phyloP scores from a whole-genome alignment of 371 early-diverging fungal genomes.

The Rhizomucor miehei region DNA sequence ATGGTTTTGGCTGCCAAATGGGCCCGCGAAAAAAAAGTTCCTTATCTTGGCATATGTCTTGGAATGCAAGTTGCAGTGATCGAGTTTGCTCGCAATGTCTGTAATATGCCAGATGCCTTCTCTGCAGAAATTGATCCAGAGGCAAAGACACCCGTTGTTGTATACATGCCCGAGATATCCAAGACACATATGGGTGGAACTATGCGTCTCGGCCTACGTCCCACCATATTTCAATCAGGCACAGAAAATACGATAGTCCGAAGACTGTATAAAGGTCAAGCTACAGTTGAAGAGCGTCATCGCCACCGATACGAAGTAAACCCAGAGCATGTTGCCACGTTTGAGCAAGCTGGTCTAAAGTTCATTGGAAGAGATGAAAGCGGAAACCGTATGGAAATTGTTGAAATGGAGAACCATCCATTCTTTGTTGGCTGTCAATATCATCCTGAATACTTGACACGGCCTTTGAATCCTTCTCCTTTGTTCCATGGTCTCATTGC shows the following conservation, averaged over 20 bases:
- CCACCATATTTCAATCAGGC: constrained; percentile 77
- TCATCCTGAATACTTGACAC: constrained; percentile 98
- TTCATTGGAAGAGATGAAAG: constrained; percentile 95
- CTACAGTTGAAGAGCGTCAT: constrained; percentile 88
- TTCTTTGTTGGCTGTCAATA: constrained; percentile 98
- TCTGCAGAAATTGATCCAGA: constrained; percentile 84
- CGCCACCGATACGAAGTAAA: constrained; percentile 99
- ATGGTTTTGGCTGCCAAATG: constrained; percentile 95
- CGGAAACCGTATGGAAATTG: constrained; percentile 95
- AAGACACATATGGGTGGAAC: constrained; percentile 95
- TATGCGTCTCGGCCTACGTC: constrained; percentile 92
- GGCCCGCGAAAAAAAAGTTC: constrained; percentile 98
- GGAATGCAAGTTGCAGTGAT: constrained; percentile 98
- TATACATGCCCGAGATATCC: constrained; percentile 96
- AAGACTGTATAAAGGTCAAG: constrained; percentile 68
- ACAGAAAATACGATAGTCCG: constrained; percentile 53
- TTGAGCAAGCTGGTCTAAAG: constrained; percentile 86
- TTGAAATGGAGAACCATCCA: constrained; percentile 91
- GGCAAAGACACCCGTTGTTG: constrained; percentile 73
- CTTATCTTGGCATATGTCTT: constrained; percentile 98
- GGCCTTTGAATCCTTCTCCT: constrained; percentile 91
- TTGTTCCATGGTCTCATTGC: constrained; percentile 91
- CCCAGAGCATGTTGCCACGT: constrained; percentile 69
- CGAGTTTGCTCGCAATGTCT: constrained; percentile 97
- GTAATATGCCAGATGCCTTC: constrained; percentile 79